A percentile compares a stretch with the other conserved stretches of the same genome.
phyloP scores from a whole-genome alignment of 1,139 yeast species.

The Diutina sp. region DNA sequence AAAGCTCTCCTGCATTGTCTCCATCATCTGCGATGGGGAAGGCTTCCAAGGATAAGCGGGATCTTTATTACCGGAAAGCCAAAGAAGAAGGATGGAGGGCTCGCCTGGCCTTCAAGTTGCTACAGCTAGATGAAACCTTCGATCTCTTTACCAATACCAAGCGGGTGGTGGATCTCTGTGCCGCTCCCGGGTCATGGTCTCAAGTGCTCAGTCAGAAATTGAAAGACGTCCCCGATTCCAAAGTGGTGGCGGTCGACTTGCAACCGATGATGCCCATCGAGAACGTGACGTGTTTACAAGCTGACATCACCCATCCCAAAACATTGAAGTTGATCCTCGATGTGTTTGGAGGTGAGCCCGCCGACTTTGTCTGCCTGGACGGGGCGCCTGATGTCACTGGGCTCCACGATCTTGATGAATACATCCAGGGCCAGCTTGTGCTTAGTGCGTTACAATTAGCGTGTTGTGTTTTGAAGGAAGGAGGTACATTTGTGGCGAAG shows the following conservation, averaged over 20 bases:
- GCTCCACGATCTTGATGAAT: constrained; percentile 89
- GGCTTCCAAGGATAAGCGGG: constrained; percentile 90
- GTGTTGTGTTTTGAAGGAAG: constrained; percentile 74
- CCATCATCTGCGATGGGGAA: constrained; percentile 55
- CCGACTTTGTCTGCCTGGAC: constrained; percentile 92
- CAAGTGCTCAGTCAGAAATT: constrained; percentile 78
- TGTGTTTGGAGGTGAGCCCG: constrained; percentile 80
- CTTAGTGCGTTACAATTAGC: constrained; percentile 85
- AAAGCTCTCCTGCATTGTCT: neutral
- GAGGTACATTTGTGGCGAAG: constrained; percentile 91
- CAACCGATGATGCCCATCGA: constrained; percentile 96
- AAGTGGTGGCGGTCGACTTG: constrained; percentile 85
- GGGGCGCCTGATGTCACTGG: constrained; percentile 99
- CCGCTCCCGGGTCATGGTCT: constrained; percentile 97
- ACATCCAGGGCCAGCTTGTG: constrained; percentile 88
- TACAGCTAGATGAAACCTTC: constrained; percentile 84
- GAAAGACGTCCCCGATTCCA: constrained; percentile 33
- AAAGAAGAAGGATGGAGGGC: constrained; percentile 98
- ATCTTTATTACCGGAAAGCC: constrained; percentile 79
- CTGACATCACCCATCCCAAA: constrained; percentile 93
- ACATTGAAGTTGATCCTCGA: constrained; percentile 66
- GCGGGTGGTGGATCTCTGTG: constrained; percentile 76
- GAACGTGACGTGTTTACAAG: constrained; percentile 81
- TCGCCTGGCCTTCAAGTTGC: constrained; percentile 82
- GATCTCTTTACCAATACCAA: constrained; percentile 60